Evolutionary conservation across 352 stramenopile genomes (phyloP).

Genomic region (Globisporangium emineosum): DNA sequence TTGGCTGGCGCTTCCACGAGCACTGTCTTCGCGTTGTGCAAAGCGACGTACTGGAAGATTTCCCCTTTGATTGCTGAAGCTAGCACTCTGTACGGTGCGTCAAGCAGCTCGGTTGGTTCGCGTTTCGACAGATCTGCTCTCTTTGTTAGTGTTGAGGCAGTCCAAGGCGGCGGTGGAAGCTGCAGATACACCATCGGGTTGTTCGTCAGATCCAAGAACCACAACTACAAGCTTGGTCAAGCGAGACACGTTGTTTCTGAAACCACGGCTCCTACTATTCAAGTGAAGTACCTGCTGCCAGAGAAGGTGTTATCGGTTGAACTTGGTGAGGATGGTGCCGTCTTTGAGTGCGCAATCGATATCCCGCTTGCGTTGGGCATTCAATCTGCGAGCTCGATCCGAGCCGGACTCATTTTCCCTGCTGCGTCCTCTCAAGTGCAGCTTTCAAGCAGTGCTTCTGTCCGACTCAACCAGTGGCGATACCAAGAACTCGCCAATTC

Average conservation of each 20-base stretch:
- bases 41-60: slow-evolving; percentile 70
- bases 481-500: slow-evolving; percentile 23
- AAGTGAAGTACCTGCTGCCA: slow-evolving; percentile 45
- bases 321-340: slow-evolving; percentile 31
- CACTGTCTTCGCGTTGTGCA: slow-evolving; percentile 59
- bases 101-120: slow-evolving; percentile 3
- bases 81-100: slow-evolving; percentile 16
- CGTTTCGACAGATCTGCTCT: slow-evolving; percentile 33
- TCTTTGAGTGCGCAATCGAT: slow-evolving; percentile 61
- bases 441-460: not conserved
- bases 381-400: slow-evolving; percentile 26
- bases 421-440: not conserved
- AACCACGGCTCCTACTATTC: slow-evolving; percentile 19
- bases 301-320: slow-evolving; percentile 36
- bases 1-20: slow-evolving; percentile 1
- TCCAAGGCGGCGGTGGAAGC: slow-evolving; percentile 2
- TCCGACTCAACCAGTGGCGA: slow-evolving; percentile 29
- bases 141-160: slow-evolving; percentile 28
- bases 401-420: slow-evolving; percentile 51
- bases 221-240: slow-evolving; percentile 31
- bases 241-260: slow-evolving; percentile 29
- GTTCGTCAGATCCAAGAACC: slow-evolving; percentile 40
- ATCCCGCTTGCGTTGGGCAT: slow-evolving; percentile 43
- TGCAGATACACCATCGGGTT: slow-evolving; percentile 37
- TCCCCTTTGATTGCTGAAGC: slow-evolving; percentile 42